phyloP scores from a whole-genome alignment of 2,329 filamentous ascomycete genomes.

The Penicillium sp. region DNA sequence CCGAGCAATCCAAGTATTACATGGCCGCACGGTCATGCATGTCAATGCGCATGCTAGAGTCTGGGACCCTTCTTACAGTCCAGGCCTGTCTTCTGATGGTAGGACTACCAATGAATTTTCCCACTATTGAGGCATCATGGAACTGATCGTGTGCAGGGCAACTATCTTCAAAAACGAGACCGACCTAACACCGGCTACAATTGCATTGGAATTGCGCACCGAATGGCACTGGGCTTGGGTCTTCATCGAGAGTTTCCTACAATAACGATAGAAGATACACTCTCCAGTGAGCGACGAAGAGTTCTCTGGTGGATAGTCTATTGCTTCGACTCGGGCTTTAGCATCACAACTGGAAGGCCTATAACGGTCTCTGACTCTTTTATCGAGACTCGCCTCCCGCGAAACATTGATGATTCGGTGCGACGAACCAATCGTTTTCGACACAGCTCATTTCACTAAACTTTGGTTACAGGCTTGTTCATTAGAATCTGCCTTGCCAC shows the following conservation, averaged over 20 bases:
- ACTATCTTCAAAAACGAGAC: conserved; percentile 60
- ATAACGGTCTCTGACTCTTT: not conserved
- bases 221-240: conserved; percentile 59
- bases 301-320: not conserved
- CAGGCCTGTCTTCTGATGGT: not conserved
- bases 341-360: not conserved
- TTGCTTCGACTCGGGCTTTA: not conserved
- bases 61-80: not conserved
- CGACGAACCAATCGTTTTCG: not conserved
- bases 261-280: not conserved
- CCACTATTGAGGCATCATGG: not conserved
- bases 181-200: conserved; percentile 60
- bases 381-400: not conserved
- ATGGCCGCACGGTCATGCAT: not conserved
- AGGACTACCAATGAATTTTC: not conserved
- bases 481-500: not conserved
- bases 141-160: conserved; percentile 35
- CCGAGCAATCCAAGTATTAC: not conserved
- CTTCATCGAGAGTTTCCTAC: conserved; percentile 52
- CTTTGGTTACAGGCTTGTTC: not conserved
- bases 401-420: not conserved
- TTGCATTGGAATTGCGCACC: conserved; percentile 57
- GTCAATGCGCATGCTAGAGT: not conserved
- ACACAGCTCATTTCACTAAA: not conserved
- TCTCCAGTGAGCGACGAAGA: not conserved